phyloP scores from a whole-genome alignment of 768 basidiomycete species.

The Lactifluus subvellereus region DNA sequence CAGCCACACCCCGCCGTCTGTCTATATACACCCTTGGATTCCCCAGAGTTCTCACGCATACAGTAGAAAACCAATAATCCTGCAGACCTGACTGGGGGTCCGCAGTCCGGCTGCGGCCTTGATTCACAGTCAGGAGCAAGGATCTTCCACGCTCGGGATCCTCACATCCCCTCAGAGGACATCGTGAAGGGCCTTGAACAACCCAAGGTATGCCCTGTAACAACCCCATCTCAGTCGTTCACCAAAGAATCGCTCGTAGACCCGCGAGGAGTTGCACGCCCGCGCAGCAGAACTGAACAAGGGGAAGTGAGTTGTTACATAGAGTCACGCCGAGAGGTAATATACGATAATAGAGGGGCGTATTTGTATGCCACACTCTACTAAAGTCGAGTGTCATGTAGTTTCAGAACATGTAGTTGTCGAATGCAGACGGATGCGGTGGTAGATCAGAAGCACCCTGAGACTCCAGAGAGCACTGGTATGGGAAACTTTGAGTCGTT shows the following conservation, averaged over 20 bases:
- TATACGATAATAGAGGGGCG: neutral
- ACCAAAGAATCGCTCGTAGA: conserved; percentile 31
- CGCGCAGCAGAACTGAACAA: conserved; percentile 43
- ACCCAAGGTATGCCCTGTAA: conserved; percentile 37
- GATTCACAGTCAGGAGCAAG: conserved; percentile 33
- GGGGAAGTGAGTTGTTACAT: neutral
- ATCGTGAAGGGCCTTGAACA: conserved; percentile 40
- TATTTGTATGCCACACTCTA: too few species aligned
- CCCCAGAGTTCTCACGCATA: neutral
- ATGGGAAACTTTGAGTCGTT: too few species aligned
- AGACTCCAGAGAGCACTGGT: too few species aligned
- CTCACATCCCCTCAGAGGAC: conserved; percentile 42
- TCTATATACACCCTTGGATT: neutral
- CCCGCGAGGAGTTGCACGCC: conserved; percentile 45
- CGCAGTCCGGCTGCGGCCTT: conserved; percentile 31
- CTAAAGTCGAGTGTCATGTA: neutral
- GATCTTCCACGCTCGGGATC: conserved; percentile 44
- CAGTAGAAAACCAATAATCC: conserved; percentile 53
- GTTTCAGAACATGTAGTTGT: neutral
- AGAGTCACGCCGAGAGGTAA: neutral
- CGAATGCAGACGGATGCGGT: too few species aligned
- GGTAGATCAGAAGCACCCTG: too few species aligned
- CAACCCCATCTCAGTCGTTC: too few species aligned
- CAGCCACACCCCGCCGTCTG: conserved; percentile 26
- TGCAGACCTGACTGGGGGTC: conserved; percentile 36